phyloP scores from a whole-genome alignment of 2,329 filamentous ascomycete genomes.

The Phoma herbarum region DNA sequence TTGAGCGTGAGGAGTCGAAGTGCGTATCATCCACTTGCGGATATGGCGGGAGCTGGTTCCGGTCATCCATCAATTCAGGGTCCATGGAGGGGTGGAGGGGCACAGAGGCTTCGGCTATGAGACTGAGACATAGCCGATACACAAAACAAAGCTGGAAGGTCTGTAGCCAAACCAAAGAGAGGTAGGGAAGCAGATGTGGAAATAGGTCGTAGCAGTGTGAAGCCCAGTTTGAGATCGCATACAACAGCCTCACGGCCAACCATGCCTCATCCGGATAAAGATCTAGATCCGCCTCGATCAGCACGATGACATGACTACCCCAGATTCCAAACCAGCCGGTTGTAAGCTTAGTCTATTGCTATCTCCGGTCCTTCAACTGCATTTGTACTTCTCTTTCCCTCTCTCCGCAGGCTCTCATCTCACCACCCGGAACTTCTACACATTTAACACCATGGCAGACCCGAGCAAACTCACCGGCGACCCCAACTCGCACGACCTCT shows the following conservation, averaged over 20 bases:
- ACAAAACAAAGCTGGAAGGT: no score
- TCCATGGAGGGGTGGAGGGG: slow-evolving; percentile 8
- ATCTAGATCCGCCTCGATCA: not conserved
- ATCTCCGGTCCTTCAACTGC: not conserved
- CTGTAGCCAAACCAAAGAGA: not conserved
- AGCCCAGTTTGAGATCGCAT: not conserved
- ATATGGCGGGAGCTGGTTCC: slow-evolving; percentile 7
- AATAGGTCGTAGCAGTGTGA: not conserved
- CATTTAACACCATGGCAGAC: slow-evolving; percentile 4
- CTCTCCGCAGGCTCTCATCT: no score
- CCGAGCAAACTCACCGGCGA: slow-evolving; percentile 45
- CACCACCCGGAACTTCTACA: not conserved
- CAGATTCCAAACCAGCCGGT: not conserved
- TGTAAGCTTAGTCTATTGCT: not conserved
- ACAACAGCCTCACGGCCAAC: not conserved
- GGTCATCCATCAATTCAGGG: slow-evolving; percentile 1
- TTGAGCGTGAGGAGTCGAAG: not conserved
- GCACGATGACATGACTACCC: slow-evolving; percentile 7
- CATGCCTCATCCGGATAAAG: not conserved
- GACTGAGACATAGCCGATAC: slow-evolving; percentile 4
- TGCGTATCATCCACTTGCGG: not conserved
- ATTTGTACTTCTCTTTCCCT: no score
- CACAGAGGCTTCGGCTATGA: slow-evolving; percentile 2
- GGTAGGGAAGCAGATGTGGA: not conserved
- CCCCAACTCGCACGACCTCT: slow-evolving; percentile 49